Conservation (phyloP, 192 early-diverging fungal genomes). For the Coemansia sp. region DNA sequence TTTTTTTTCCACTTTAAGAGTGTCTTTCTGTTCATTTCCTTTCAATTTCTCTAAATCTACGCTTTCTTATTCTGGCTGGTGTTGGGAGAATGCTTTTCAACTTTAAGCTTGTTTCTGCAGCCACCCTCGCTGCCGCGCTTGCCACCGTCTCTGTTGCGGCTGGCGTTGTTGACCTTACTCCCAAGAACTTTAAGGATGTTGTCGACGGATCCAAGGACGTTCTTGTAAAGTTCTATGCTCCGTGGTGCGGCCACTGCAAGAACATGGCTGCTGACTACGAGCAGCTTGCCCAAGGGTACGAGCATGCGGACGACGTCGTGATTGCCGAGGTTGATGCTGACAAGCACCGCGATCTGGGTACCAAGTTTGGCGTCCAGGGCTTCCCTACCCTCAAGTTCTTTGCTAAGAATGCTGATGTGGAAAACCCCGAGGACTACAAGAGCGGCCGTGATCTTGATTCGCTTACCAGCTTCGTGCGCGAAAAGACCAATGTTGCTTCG, state of each 20-base stretch:
- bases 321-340: conserved; percentile 92
- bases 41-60: background rate
- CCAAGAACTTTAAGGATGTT: conserved; percentile 52
- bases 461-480: conserved; percentile 70
- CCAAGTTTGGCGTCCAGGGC: conserved; percentile 71
- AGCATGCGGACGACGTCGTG: conserved; percentile 71
- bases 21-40: conserved; percentile 9
- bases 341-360: conserved; percentile 78
- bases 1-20: conserved; percentile 8
- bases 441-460: conserved; percentile 81
- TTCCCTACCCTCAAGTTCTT: conserved; percentile 96
- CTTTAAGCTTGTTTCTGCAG: conserved; percentile 30
- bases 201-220: conserved; percentile 74
- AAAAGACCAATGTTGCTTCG: conserved; percentile 72
- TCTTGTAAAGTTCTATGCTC: conserved; percentile 86
- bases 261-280: conserved; percentile 70
- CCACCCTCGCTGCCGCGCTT: conserved; percentile 28
- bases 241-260: conserved; percentile 89
- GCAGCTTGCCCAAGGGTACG: conserved; percentile 75
- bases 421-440: conserved; percentile 74
- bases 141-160: conserved; percentile 37
- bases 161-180: conserved; percentile 44
- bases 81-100: conserved; percentile 33
- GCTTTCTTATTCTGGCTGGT: background rate
- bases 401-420: conserved; percentile 70